Evolutionary conservation across 176 grass and related monocot genomes (phyloP).

Genomic region (Oropetium thomaeum): DNA sequence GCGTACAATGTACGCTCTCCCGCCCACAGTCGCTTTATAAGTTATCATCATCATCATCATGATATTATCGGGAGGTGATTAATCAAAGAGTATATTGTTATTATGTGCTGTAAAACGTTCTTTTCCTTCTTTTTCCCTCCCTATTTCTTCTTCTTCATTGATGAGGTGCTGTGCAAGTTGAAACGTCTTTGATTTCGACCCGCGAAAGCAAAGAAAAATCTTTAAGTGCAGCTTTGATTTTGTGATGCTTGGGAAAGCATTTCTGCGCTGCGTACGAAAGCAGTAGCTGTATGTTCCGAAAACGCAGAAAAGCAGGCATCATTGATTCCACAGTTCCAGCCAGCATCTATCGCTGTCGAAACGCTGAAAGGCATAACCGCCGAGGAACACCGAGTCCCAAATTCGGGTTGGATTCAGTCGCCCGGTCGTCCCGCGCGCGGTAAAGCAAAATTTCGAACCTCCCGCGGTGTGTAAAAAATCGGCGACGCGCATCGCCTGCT

Average conservation of each 20-base stretch:
- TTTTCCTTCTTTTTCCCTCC: background rate
- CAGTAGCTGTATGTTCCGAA: background rate
- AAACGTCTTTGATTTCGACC: no score
- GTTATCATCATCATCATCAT: slow-evolving; percentile 17
- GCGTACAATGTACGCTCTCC: slow-evolving; percentile 59
- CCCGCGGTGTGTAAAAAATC: no score
- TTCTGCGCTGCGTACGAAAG: background rate
- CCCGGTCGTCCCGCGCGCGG: background rate
- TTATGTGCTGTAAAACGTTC: background rate
- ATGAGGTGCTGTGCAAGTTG: background rate
- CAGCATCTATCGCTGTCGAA: background rate
- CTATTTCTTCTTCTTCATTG: background rate
- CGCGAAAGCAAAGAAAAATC: no score
- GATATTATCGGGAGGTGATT: slow-evolving; percentile 28
- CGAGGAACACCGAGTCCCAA: background rate
- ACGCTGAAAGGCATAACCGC: background rate
- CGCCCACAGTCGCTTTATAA: slow-evolving; percentile 50
- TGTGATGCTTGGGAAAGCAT: background rate
- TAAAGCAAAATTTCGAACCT: background rate
- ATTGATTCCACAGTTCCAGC: no score
- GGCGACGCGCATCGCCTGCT: no score
- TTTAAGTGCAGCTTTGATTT: background rate
- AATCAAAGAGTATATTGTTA: slow-evolving; percentile 37
- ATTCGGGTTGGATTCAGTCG: background rate
- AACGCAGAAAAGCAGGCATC: background rate